Conservation (phyloP, 1,139 yeast genomes). For the Pichia sp. region DNA sequence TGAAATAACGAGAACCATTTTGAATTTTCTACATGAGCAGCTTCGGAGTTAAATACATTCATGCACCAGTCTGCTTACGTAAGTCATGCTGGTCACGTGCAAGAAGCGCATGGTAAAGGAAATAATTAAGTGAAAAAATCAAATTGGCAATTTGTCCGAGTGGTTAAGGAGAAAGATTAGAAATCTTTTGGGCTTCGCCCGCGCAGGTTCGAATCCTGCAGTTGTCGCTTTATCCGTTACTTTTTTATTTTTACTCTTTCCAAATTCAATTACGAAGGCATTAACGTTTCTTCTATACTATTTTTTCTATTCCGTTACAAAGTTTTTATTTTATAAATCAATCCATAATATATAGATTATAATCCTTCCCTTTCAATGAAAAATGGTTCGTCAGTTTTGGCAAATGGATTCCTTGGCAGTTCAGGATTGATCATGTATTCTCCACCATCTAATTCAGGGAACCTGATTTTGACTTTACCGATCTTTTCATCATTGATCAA, state of each 20-base stretch:
- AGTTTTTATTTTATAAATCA: too few relatives aligned
- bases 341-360: background rate
- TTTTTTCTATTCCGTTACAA: background rate
- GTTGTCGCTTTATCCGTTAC: constrained; percentile 30
- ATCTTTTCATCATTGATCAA: constrained; percentile 60
- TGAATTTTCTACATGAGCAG: too few relatives aligned
- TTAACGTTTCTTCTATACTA: background rate
- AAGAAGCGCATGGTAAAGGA: too few relatives aligned
- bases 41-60: too few relatives aligned
- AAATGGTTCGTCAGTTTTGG: constrained; percentile 38
- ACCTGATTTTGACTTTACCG: constrained; percentile 68
- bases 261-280: background rate
- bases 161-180: constrained; percentile 42
- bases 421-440: constrained; percentile 61
- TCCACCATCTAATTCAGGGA: constrained; percentile 40
- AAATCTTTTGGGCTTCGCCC: constrained; percentile 41
- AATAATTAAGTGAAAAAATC: too few relatives aligned
- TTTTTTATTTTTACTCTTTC: background rate
- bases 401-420: constrained; percentile 71
- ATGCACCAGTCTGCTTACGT: too few relatives aligned
- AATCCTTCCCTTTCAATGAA: constrained; percentile 30
- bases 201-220: constrained; percentile 42
- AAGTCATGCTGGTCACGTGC: too few relatives aligned
- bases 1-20: too few relatives aligned
- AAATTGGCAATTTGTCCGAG: constrained; percentile 35